A percentile compares a stretch with the other conserved stretches of the same genome.
phyloP scores from a whole-genome alignment of 805 yeast genomes.

The Starmerella vaccinii region DNA sequence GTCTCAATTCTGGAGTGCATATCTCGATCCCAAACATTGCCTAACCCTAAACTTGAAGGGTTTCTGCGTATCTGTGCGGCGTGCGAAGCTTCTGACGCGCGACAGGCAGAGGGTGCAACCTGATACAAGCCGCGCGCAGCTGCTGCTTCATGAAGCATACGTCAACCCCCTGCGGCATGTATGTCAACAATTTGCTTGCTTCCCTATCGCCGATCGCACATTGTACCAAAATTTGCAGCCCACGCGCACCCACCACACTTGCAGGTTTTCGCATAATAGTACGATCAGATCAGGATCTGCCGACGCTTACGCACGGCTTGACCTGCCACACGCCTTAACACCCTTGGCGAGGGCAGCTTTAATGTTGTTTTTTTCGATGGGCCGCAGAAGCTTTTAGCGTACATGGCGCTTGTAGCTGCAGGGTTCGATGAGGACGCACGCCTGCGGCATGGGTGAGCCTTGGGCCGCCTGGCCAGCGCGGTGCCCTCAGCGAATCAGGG shows the following conservation, averaged over 20 bases:
- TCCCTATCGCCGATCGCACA: too few relatives aligned
- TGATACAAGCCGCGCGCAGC: too few relatives aligned
- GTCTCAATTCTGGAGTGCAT: not conserved
- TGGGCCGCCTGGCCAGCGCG: not conserved
- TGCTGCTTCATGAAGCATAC: too few relatives aligned
- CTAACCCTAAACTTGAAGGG: not conserved
- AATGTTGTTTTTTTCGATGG: not conserved
- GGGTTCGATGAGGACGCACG: not conserved
- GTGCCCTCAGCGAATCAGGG: not conserved
- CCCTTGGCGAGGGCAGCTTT: not conserved
- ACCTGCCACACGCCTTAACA: not conserved
- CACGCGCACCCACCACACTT: too few relatives aligned
- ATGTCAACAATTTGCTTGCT: too few relatives aligned
- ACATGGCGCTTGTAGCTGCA: not conserved
- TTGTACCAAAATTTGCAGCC: too few relatives aligned
- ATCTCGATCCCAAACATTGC: not conserved
- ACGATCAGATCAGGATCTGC: not conserved
- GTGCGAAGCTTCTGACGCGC: not conserved
- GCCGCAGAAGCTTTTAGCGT: not conserved
- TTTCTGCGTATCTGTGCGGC: conserved; percentile 2
- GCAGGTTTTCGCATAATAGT: not conserved
- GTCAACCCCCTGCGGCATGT: too few relatives aligned
- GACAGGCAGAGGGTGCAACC: too few relatives aligned
- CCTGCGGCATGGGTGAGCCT: too few relatives aligned
- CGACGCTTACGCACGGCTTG: conserved; percentile 1